These are phyloP conservation scores for Anastatica hierochuntica DNA, from an alignment of 345 rosid genomes.

Conservation along the genomic window DNA sequence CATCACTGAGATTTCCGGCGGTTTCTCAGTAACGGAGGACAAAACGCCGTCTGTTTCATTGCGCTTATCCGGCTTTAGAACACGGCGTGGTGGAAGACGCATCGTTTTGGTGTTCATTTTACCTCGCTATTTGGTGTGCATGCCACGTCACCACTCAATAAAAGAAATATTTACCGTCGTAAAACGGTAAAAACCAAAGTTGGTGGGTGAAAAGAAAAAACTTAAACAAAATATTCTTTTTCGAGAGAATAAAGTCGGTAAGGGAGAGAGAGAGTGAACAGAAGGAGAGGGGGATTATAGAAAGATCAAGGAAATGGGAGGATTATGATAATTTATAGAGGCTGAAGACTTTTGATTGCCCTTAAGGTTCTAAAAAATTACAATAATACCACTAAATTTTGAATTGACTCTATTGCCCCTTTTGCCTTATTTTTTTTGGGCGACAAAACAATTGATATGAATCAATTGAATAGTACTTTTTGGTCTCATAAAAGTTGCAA, in stretches of 20 bases:
- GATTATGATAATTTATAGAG: conserved; percentile 32
- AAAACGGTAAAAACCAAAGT: neutral
- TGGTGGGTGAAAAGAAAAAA: neutral
- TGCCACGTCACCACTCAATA: conserved; percentile 56
- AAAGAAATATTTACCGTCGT: no score
- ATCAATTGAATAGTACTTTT: no score
- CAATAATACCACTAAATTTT: neutral
- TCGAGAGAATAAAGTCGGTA: neutral
- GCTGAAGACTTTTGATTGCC: neutral
- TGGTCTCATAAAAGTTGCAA: neutral
- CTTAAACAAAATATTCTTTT: no score
- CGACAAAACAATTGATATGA: no score
- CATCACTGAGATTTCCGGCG: conserved; percentile 14
- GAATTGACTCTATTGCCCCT: conserved; percentile 23
- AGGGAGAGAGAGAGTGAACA: neutral
- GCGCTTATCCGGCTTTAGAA: conserved; percentile 50
- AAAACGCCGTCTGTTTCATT: conserved; percentile 34
- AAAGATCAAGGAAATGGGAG: neutral
- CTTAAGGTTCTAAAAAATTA: neutral
- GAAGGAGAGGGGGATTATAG: neutral
- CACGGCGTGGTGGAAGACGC: conserved; percentile 84
- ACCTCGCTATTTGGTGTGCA: conserved; percentile 25
- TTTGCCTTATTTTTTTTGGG: conserved; percentile 17
- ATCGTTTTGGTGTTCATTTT: conserved; percentile 65
- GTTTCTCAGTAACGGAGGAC: conserved; percentile 15